Percentiles rank a stretch among this genome's conserved stretches.
phyloP scores from a whole-genome alignment of 139 green algal genomes.

The Protoeuglena noctilucae region DNA sequence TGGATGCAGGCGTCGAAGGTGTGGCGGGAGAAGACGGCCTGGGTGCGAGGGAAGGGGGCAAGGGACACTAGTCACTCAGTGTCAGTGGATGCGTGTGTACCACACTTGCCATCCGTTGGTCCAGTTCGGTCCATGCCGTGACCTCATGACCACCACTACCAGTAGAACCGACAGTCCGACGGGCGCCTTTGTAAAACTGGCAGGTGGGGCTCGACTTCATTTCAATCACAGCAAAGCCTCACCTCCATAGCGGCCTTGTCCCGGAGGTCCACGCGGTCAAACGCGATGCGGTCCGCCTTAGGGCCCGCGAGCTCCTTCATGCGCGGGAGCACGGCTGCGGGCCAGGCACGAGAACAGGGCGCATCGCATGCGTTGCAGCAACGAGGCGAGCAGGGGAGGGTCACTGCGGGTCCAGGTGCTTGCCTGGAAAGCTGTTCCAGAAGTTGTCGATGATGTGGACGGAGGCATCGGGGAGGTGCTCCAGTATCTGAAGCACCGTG shows the following conservation, averaged over 20 bases:
- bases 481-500: conserved; percentile 67
- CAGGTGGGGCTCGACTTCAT: too few species aligned
- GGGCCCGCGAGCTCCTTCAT: conserved; percentile 71
- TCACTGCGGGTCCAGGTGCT: too few species aligned
- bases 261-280: conserved; percentile 21
- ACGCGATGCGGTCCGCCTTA: conserved; percentile 49
- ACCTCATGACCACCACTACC: conserved; percentile 15
- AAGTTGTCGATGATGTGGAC: conserved; percentile 73
- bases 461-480: conserved; percentile 57
- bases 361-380: too few species aligned
- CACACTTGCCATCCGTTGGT: not conserved
- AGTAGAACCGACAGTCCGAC: too few species aligned
- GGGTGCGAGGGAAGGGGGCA: not conserved
- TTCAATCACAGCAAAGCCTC: too few species aligned
- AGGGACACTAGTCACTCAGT: not conserved
- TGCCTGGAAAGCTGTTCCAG: conserved; percentile 75
- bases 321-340: conserved; percentile 45
- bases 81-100: not conserved
- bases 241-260: conserved; percentile 23
- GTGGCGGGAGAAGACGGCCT: conserved; percentile 6
- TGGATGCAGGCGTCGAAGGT: conserved; percentile 80
- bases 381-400: too few species aligned
- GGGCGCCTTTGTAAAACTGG: too few species aligned
- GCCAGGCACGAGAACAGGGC: too few species aligned
- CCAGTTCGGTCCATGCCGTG: not conserved